These are phyloP conservation scores for Jacaranda copaia DNA, from an alignment of 257 asterid genomes.

Conservation along the genomic window DNA sequence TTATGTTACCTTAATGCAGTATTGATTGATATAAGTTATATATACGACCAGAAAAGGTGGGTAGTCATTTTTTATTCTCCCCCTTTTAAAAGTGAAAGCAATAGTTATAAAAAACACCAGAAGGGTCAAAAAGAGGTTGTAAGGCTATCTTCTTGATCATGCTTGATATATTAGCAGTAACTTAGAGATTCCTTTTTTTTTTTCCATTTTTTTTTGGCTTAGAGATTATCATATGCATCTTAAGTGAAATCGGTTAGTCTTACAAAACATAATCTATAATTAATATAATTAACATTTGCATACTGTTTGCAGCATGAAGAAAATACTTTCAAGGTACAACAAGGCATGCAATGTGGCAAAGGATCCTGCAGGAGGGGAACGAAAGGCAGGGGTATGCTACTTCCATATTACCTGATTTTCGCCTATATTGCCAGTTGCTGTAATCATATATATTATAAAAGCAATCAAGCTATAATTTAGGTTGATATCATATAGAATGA, in stretches of 20 bases:
- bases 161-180: neutral
- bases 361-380: conserved; percentile 44
- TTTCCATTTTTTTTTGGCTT: too few species aligned
- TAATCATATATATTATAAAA: too few species aligned
- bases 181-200: too few species aligned
- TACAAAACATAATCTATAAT: neutral
- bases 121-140: neutral
- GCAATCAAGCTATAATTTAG: neutral
- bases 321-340: conserved; percentile 59
- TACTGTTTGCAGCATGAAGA: conserved; percentile 64
- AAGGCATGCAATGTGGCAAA: conserved; percentile 43
- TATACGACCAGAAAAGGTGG: too few species aligned
- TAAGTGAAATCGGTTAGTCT: neutral
- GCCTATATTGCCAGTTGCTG: neutral
- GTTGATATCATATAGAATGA: neutral
- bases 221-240: neutral
- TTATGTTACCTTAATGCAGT: too few species aligned
- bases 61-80: too few species aligned
- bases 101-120: too few species aligned
- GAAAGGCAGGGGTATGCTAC: conserved; percentile 54
- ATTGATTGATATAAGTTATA: too few species aligned
- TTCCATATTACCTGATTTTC: conserved; percentile 3
- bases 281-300: neutral
- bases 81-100: too few species aligned
- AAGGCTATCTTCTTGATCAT: neutral